Conservation (phyloP, 2,329 filamentous ascomycete genomes). For the Samsoniella hepiali region DNA sequence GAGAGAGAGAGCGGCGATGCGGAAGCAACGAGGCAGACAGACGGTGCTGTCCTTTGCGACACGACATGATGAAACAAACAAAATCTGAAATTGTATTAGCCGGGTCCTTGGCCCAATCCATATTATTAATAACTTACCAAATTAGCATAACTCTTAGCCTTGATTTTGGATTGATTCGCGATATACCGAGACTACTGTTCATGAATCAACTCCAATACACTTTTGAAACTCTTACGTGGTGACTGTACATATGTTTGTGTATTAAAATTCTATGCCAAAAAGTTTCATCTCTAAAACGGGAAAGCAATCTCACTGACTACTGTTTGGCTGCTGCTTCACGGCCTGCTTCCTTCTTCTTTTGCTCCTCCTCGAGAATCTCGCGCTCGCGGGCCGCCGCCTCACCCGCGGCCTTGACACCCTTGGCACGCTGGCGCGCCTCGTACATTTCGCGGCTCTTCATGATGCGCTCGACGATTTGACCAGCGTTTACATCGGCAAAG, state of each 20-base stretch:
- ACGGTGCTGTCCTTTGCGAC: background rate
- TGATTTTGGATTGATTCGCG: background rate
- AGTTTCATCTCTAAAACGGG: background rate
- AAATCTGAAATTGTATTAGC: background rate
- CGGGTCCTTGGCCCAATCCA: constrained; percentile 12
- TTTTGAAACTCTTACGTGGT: background rate
- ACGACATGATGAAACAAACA: background rate
- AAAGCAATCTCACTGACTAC: background rate
- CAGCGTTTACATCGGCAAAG: constrained; percentile 86
- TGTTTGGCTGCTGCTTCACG: constrained; percentile 22
- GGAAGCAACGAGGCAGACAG: background rate
- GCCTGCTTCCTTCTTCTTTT: constrained; percentile 46
- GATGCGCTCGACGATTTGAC: constrained; percentile 86
- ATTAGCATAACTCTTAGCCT: constrained; percentile 11
- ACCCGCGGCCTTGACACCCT: constrained; percentile 78
- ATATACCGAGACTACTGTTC: background rate
- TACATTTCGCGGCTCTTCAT: constrained; percentile 82
- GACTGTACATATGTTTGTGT: background rate
- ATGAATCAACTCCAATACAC: background rate
- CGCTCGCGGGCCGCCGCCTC: constrained; percentile 64
- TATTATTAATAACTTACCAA: background rate
- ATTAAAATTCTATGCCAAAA: background rate
- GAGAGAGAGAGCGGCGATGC: background rate
- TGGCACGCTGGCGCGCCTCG: constrained; percentile 85
- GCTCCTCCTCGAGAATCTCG: constrained; percentile 61